A percentile compares a stretch with the other conserved stretches of the same genome.
phyloP scores from a whole-genome alignment of 2,329 filamentous ascomycete genomes.

The Cladorrhinum sp. region DNA sequence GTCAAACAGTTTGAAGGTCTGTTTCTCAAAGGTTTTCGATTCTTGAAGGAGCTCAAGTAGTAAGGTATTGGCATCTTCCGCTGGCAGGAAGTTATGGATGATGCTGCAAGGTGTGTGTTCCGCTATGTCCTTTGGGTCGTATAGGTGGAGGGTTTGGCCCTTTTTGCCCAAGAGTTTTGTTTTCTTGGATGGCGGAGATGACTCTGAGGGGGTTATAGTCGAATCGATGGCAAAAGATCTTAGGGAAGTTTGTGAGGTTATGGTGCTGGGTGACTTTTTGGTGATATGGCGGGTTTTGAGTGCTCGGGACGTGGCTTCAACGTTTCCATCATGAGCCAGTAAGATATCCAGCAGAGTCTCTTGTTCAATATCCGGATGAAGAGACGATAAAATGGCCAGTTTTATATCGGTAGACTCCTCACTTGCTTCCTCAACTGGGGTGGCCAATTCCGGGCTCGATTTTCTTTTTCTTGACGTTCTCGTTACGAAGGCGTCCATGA shows the following conservation, averaged over 20 bases:
- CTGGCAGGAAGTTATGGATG: slow-evolving; percentile 82
- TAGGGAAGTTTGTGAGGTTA: slow-evolving; percentile 64
- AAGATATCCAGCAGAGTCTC: slow-evolving; percentile 74
- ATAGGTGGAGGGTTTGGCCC: slow-evolving; percentile 72
- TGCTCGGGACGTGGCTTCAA: slow-evolving; percentile 60
- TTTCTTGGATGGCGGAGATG: slow-evolving; percentile 38
- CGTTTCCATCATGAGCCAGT: slow-evolving; percentile 72
- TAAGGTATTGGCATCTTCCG: slow-evolving; percentile 68
- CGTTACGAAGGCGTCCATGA: slow-evolving; percentile 58
- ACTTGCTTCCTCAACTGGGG: slow-evolving; percentile 36
- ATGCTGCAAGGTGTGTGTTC: slow-evolving; percentile 86
- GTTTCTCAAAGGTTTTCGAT: slow-evolving; percentile 64
- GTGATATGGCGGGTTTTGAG: slow-evolving; percentile 40
- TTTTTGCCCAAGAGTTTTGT: slow-evolving; percentile 2
- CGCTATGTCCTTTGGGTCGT: slow-evolving; percentile 75
- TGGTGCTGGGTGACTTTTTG: slow-evolving; percentile 36
- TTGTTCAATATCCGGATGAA: slow-evolving; percentile 64
- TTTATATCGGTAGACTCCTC: slow-evolving; percentile 89
- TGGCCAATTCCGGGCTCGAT: slow-evolving; percentile 21
- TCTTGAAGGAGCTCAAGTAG: slow-evolving; percentile 74
- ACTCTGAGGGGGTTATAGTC: slow-evolving; percentile 10
- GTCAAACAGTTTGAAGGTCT: slow-evolving; percentile 83
- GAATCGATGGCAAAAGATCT: slow-evolving; percentile 44
- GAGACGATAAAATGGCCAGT: slow-evolving; percentile 75
- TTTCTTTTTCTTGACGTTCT: slow-evolving; percentile 48